Percentiles rank a stretch among this genome's conserved stretches.
These are phyloP conservation scores for Stemphylium vesicarium DNA, from an alignment of 2,329 filamentous ascomycete species.

Conservation along the genomic window DNA sequence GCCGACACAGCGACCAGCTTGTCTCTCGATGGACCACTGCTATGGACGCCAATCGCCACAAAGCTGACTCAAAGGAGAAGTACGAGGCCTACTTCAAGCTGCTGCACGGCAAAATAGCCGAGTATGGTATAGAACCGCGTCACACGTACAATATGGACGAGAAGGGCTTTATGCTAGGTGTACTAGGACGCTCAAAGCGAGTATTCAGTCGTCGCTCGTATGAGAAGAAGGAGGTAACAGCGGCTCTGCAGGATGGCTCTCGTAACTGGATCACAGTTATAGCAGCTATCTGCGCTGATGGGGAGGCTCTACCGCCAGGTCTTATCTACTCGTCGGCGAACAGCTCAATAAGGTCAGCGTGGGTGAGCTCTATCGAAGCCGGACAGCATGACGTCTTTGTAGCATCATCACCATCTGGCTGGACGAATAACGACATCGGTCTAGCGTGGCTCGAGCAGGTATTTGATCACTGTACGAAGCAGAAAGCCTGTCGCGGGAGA, in stretches of 20 bases:
- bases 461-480: too few species aligned
- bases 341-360: too few species aligned
- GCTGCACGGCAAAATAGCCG: slow-evolving; percentile 10
- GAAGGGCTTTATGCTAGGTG: slow-evolving; percentile 14
- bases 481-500: too few species aligned
- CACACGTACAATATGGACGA: slow-evolving; percentile 20
- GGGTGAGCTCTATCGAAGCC: too few species aligned
- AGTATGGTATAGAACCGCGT: slow-evolving; percentile 10
- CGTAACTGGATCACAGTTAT: slow-evolving; percentile 15
- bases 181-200: slow-evolving; percentile 1
- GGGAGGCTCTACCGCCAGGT: slow-evolving; percentile 10
- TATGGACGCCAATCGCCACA: slow-evolving; percentile 11
- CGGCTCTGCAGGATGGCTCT: slow-evolving; percentile 9
- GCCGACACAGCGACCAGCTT: slow-evolving; percentile 6
- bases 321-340: slow-evolving; percentile 7
- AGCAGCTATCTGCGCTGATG: slow-evolving; percentile 19
- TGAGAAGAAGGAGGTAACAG: too few species aligned
- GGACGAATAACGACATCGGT: too few species aligned
- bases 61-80: slow-evolving; percentile 8
- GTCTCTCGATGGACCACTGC: slow-evolving; percentile 5
- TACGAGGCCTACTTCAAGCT: slow-evolving; percentile 16
- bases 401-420: too few species aligned
- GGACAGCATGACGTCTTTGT: too few species aligned
- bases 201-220: slow-evolving; percentile 4
- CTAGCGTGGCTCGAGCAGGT: too few species aligned